These are phyloP conservation scores for Seminavis robusta DNA, from an alignment of 108 stramenopile genomes.

Conservation along the genomic window DNA sequence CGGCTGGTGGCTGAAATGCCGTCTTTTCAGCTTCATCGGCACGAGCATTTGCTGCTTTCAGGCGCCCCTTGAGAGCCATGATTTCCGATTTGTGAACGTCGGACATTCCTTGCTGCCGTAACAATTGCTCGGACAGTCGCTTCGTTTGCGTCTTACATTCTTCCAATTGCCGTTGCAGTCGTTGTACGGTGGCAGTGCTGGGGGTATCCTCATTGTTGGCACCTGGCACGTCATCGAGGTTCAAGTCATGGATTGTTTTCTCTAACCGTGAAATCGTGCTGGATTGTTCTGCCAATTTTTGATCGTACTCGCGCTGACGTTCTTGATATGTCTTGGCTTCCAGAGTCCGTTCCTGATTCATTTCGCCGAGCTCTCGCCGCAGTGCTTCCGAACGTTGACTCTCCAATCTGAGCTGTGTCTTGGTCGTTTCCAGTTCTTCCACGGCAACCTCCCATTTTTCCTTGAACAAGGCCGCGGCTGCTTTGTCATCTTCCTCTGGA, in stretches of 20 bases:
- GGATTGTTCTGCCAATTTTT: conserved; percentile 61
- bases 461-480: conserved; percentile 14
- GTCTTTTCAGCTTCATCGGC: conserved; percentile 64
- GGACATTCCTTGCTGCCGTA: conserved; percentile 59
- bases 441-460: conserved; percentile 26
- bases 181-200: neutral
- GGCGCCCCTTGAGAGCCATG: conserved; percentile 63
- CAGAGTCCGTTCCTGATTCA: conserved; percentile 65
- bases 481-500: conserved; percentile 4
- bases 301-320: conserved; percentile 56
- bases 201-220: conserved; percentile 1
- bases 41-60: conserved; percentile 54
- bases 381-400: conserved; percentile 46
- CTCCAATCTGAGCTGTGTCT: conserved; percentile 46
- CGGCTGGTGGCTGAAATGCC: neutral
- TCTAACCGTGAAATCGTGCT: conserved; percentile 50
- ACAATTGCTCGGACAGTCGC: conserved; percentile 59
- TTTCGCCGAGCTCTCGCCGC: conserved; percentile 59
- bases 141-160: conserved; percentile 51
- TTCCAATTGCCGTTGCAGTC: conserved; percentile 10
- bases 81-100: conserved; percentile 58
- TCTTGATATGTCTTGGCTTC: conserved; percentile 48
- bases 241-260: neutral
- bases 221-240: conserved; percentile 2
- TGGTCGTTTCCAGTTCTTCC: conserved; percentile 49